These are phyloP conservation scores for Endogone sp. DNA, from an alignment of 192 early-diverging fungal species.

Conservation along the genomic window DNA sequence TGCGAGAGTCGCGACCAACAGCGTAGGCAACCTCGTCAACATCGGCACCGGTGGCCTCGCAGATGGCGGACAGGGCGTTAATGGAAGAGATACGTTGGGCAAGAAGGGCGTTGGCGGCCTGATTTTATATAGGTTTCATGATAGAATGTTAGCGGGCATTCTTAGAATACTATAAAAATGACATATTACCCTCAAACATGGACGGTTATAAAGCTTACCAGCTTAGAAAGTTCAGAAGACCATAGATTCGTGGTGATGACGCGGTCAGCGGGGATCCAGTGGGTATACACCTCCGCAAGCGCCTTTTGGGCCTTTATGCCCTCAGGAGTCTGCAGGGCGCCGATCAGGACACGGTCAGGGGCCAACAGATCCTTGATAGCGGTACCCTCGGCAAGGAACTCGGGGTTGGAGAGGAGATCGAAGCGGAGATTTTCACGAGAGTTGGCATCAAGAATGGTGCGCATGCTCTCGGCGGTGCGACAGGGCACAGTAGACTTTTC, in stretches of 20 bases:
- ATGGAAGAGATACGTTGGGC: constrained; percentile 93
- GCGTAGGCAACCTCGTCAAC: constrained; percentile 89
- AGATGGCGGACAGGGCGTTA: constrained; percentile 86
- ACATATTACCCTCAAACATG: too few species aligned
- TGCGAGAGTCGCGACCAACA: constrained; percentile 80
- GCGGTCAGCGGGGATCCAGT: constrained; percentile 80
- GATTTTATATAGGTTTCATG: constrained; percentile 1
- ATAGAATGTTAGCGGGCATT: not conserved
- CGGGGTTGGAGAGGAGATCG: constrained; percentile 89
- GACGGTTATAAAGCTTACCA: constrained; percentile 55
- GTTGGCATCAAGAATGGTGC: constrained; percentile 81
- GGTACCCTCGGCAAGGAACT: constrained; percentile 94
- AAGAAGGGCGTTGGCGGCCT: constrained; percentile 90
- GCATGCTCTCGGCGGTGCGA: constrained; percentile 81
- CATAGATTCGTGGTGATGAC: constrained; percentile 91
- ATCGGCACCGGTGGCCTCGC: constrained; percentile 89
- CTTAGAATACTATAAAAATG: constrained; percentile 1
- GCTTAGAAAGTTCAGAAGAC: constrained; percentile 94
- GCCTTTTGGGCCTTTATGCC: constrained; percentile 73
- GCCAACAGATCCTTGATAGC: constrained; percentile 77
- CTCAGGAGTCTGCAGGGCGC: constrained; percentile 65
- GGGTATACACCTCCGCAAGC: constrained; percentile 73
- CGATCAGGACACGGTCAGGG: constrained; percentile 91
- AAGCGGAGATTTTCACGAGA: constrained; percentile 63
- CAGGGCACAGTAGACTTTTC: constrained; percentile 96